These are phyloP conservation scores for Blastobotrys apis DNA, from an alignment of 1,139 yeast species.

Conservation along the genomic window DNA sequence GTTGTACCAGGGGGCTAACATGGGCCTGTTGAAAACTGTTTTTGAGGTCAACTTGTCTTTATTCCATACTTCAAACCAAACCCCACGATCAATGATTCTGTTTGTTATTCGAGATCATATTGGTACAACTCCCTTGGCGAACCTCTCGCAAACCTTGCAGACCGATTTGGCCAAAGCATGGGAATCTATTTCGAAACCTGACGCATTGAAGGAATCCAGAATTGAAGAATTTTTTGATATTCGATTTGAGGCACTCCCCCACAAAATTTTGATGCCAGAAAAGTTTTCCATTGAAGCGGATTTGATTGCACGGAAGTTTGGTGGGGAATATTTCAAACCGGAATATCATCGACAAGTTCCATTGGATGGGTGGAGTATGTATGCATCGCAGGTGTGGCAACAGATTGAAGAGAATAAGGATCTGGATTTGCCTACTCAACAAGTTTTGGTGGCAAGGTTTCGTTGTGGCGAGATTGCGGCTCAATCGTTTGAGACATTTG, in stretches of 20 bases:
- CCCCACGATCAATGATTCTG: slow-evolving; percentile 63
- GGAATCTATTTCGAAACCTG: slow-evolving; percentile 71
- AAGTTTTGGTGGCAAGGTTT: slow-evolving; percentile 86
- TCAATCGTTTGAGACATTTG: slow-evolving; percentile 48
- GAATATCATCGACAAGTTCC: slow-evolving; percentile 84
- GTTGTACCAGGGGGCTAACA: slow-evolving; percentile 92
- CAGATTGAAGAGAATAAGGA: slow-evolving; percentile 91
- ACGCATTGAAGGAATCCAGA: slow-evolving; percentile 43
- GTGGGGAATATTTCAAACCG: slow-evolving; percentile 51
- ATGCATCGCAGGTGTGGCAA: slow-evolving; percentile 89
- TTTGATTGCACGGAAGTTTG: slow-evolving; percentile 57
- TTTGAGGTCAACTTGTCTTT: slow-evolving; percentile 89
- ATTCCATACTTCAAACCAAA: slow-evolving; percentile 46
- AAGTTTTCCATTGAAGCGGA: slow-evolving; percentile 63
- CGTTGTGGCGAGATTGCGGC: slow-evolving; percentile 85
- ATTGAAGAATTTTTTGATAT: slow-evolving; percentile 81
- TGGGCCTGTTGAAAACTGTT: slow-evolving; percentile 92
- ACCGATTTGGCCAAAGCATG: slow-evolving; percentile 75
- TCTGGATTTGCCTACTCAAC: slow-evolving; percentile 94
- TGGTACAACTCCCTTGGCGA: slow-evolving; percentile 78
- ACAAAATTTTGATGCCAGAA: slow-evolving; percentile 76
- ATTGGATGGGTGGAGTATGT: slow-evolving; percentile 92
- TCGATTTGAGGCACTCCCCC: slow-evolving; percentile 76
- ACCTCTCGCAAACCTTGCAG: slow-evolving; percentile 61
- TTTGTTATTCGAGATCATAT: slow-evolving; percentile 91